Conservation (phyloP, 305 asterid species). For the Solanum chacoense region DNA sequence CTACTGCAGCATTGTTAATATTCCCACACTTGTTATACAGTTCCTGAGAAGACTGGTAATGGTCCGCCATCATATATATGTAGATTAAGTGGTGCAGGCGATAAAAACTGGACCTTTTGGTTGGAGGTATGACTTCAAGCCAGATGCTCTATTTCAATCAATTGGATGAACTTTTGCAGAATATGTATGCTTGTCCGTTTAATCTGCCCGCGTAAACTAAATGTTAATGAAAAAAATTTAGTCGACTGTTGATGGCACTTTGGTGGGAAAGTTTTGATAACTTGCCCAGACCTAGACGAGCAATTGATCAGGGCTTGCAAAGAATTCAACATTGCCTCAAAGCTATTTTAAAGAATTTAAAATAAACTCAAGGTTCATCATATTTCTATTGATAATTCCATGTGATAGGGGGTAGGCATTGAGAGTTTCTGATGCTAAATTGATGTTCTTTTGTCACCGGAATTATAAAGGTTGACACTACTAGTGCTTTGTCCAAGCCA, state of each 20-base stretch:
- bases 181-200: background rate
- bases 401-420: background rate
- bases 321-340: background rate
- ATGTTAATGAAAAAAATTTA: background rate
- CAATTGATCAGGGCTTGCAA: background rate
- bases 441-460: background rate
- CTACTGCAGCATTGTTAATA: constrained; percentile 13
- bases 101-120: constrained; percentile 91
- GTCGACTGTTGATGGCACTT: background rate
- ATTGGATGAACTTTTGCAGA: background rate
- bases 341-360: background rate
- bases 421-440: background rate
- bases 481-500: background rate
- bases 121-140: constrained; percentile 49
- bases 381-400: background rate
- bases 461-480: background rate
- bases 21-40: constrained; percentile 29
- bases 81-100: constrained; percentile 69
- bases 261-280: background rate
- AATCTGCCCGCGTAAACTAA: background rate
- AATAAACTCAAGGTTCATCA: background rate
- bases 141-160: background rate
- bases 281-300: background rate
- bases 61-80: constrained; percentile 79
- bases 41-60: constrained; percentile 42